A percentile compares a stretch with the other conserved stretches of the same genome.
Conservation (phyloP, 2,329 filamentous ascomycete genomes). For the Balansia obtecta region DNA sequence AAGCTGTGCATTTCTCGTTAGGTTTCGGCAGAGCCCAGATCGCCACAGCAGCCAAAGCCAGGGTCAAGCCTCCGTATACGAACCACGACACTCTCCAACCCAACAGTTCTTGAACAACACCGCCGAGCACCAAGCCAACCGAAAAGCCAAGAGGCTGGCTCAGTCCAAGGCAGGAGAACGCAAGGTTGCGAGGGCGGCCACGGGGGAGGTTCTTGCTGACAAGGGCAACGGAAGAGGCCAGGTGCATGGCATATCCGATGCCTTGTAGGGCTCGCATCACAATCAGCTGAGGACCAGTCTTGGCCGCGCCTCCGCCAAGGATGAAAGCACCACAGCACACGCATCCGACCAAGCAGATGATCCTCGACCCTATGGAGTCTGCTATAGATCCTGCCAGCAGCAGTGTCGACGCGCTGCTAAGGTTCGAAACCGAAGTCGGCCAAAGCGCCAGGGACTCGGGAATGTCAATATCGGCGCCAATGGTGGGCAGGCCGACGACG, state of each 20-base stretch:
- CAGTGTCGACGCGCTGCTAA: slow-evolving; percentile 23
- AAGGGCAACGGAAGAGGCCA: slow-evolving; percentile 24
- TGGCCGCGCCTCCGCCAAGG: slow-evolving; percentile 17
- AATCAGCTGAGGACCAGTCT: slow-evolving; percentile 21
- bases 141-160: slow-evolving; percentile 37
- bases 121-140: slow-evolving; percentile 35
- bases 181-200: slow-evolving; percentile 26
- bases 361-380: slow-evolving; percentile 22
- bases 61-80: slow-evolving; percentile 21
- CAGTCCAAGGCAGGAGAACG: slow-evolving; percentile 30
- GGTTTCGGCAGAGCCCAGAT: slow-evolving; percentile 23
- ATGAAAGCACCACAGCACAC: slow-evolving; percentile 18
- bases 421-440: slow-evolving; percentile 24
- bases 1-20: slow-evolving; percentile 12
- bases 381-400: slow-evolving; percentile 26
- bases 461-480: slow-evolving; percentile 24
- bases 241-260: slow-evolving; percentile 22
- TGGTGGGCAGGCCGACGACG: slow-evolving; percentile 26
- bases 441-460: slow-evolving; percentile 23
- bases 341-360: slow-evolving; percentile 21
- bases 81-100: slow-evolving; percentile 38
- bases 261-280: slow-evolving; percentile 27
- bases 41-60: slow-evolving; percentile 23
- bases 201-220: slow-evolving; percentile 18
- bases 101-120: slow-evolving; percentile 31